Evolutionary conservation across 2,329 filamentous ascomycete genomes (phyloP).

Genomic region (Aspergillus aculeatinus): DNA sequence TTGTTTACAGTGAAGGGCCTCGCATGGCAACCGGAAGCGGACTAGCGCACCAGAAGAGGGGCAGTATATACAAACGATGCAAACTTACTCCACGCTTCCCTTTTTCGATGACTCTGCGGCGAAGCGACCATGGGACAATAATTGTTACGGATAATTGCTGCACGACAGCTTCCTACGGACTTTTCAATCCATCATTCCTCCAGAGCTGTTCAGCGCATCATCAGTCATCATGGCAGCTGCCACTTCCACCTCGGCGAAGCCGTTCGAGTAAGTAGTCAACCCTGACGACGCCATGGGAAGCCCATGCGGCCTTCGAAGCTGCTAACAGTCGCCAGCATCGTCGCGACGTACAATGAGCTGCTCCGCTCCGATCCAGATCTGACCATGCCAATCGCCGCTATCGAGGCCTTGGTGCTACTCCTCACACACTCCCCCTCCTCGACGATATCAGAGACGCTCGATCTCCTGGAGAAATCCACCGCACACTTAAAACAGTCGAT

Average conservation of each 20-base stretch:
- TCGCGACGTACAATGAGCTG: slow-evolving; percentile 64
- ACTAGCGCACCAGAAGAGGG: slow-evolving; percentile 35
- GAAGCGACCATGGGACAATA: background rate
- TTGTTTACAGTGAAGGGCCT: slow-evolving; percentile 36
- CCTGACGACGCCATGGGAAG: background rate
- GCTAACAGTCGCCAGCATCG: slow-evolving; percentile 50
- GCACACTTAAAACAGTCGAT: slow-evolving; percentile 73
- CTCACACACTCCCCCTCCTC: slow-evolving; percentile 75
- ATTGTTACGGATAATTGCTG: background rate
- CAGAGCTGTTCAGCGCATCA: background rate
- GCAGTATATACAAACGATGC: slow-evolving; percentile 30
- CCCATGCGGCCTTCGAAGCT: background rate
- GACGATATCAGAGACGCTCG: slow-evolving; percentile 91
- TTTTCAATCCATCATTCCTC: background rate
- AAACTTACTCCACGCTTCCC: slow-evolving; percentile 29
- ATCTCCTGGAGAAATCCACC: slow-evolving; percentile 76
- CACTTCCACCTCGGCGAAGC: slow-evolving; percentile 26
- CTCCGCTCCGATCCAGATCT: slow-evolving; percentile 73
- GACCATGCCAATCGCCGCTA: slow-evolving; percentile 93
- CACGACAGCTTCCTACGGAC: slow-evolving; percentile 1
- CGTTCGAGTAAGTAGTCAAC: slow-evolving; percentile 39
- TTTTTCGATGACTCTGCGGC: slow-evolving; percentile 27
- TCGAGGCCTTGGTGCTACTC: slow-evolving; percentile 84
- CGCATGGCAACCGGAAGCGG: slow-evolving; percentile 27
- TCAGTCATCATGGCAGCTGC: slow-evolving; percentile 31